Evolutionary conservation across 495 filamentous ascomycete genomes (phyloP).

Genomic region (Trypethelium eluteriae): DNA sequence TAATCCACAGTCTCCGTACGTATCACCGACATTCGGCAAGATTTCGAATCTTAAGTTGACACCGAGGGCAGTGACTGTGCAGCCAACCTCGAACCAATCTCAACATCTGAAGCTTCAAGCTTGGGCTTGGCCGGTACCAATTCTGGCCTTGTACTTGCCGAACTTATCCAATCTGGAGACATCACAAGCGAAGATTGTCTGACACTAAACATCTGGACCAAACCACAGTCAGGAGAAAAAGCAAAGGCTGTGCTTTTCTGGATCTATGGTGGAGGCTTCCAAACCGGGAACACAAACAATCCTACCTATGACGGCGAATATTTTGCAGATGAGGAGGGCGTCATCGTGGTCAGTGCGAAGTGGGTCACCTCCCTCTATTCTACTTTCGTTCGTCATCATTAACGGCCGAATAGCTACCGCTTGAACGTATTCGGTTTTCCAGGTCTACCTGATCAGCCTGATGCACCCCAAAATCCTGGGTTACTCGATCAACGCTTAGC

Average conservation of each 20-base stretch:
- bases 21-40: background rate
- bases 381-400: conserved; percentile 28
- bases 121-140: conserved; percentile 10
- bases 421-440: conserved; percentile 57
- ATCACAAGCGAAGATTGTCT: conserved; percentile 41
- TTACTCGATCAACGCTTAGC: conserved; percentile 43
- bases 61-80: conserved; percentile 1
- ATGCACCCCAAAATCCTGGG: conserved; percentile 35
- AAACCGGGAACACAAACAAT: conserved; percentile 30
- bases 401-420: conserved; percentile 40
- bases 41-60: conserved; percentile 4
- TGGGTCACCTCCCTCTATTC: conserved; percentile 39
- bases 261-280: conserved; percentile 37
- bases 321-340: conserved; percentile 35
- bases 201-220: conserved; percentile 43
- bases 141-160: background rate
- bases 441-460: conserved; percentile 38
- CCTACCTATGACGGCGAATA: conserved; percentile 39
- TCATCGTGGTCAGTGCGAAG: conserved; percentile 40
- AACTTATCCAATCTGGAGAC: conserved; percentile 10
- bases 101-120: background rate
- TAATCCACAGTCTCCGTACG: background rate
- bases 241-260: conserved; percentile 36
- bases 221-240: conserved; percentile 25
- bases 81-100: background rate